These are phyloP conservation scores for Colletotrichum sp. DNA, from an alignment of 2,329 filamentous ascomycete genomes.

Conservation along the genomic window DNA sequence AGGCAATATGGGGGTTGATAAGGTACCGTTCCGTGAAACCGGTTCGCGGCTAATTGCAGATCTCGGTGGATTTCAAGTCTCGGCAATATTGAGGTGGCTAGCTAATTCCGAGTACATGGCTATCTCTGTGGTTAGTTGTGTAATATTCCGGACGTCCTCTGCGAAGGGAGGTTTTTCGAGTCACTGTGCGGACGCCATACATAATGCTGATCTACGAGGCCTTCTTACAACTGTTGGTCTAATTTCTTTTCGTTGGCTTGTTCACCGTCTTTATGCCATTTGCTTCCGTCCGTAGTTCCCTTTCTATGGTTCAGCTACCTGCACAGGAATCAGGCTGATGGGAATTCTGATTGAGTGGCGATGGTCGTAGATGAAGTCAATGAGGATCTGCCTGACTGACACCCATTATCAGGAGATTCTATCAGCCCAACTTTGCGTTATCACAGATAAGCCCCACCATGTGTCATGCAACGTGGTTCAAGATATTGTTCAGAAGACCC, in stretches of 20 bases:
- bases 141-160: not conserved
- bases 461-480: not conserved
- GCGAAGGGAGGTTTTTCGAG: accelerated
- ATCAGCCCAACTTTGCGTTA: not conserved
- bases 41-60: constrained; percentile 11
- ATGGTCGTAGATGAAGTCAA: not conserved
- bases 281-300: accelerated
- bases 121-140: not conserved
- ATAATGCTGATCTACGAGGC: not conserved
- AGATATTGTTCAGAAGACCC: not conserved
- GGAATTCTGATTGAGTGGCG: not conserved
- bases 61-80: not conserved
- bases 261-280: not conserved
- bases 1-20: not conserved
- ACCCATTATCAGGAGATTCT: not conserved
- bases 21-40: not conserved
- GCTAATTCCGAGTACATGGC: not conserved
- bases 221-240: not conserved
- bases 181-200: accelerated
- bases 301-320: not conserved
- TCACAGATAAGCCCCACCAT: not conserved
- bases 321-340: not conserved
- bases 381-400: not conserved
- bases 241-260: not conserved
- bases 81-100: not conserved